Percentiles rank a stretch among this genome's conserved stretches.
Evolutionary conservation across 805 yeast species (phyloP).

Genomic region (Sugiyamaella lignohabitans): DNA sequence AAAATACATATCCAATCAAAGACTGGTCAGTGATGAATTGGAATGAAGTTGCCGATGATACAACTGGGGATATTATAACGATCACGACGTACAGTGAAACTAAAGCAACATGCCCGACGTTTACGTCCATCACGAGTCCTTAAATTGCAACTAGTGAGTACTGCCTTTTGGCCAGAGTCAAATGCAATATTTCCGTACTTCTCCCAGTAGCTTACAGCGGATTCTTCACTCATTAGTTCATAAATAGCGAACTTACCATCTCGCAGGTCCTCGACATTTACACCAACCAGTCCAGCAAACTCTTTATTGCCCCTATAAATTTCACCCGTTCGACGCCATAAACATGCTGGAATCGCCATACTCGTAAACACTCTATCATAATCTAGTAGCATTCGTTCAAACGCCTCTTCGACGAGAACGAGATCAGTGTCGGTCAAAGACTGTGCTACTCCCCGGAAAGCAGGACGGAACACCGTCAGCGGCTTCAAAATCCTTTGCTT

Average conservation of each 20-base stretch:
- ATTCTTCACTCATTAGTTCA: slow-evolving; percentile 90
- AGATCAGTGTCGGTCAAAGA: slow-evolving; percentile 86
- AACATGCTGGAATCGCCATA: slow-evolving; percentile 96
- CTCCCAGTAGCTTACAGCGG: slow-evolving; percentile 97
- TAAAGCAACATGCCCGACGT: slow-evolving; percentile 82
- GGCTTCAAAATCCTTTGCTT: slow-evolving; percentile 84
- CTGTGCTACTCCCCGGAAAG: slow-evolving; percentile 86
- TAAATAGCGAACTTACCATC: slow-evolving; percentile 90
- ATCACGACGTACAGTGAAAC: slow-evolving; percentile 89
- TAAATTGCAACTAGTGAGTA: slow-evolving; percentile 82
- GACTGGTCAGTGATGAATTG: slow-evolving; percentile 41
- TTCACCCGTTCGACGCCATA: slow-evolving; percentile 96
- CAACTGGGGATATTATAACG: slow-evolving; percentile 92
- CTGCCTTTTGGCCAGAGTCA: slow-evolving; percentile 93
- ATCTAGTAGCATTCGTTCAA: slow-evolving; percentile 87
- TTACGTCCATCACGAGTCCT: slow-evolving; percentile 76
- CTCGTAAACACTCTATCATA: slow-evolving; percentile 93
- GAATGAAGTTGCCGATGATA: slow-evolving; percentile 92
- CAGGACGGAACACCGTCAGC: slow-evolving; percentile 78
- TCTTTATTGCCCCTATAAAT: slow-evolving; percentile 93
- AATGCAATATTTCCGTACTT: slow-evolving; percentile 94
- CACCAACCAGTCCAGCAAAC: slow-evolving; percentile 89
- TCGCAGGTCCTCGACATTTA: slow-evolving; percentile 78
- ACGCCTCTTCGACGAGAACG: slow-evolving; percentile 86
- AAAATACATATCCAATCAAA: no score